These are phyloP conservation scores for Stylonectria norvegica DNA, from an alignment of 2,329 filamentous ascomycete species.

Conservation along the genomic window DNA sequence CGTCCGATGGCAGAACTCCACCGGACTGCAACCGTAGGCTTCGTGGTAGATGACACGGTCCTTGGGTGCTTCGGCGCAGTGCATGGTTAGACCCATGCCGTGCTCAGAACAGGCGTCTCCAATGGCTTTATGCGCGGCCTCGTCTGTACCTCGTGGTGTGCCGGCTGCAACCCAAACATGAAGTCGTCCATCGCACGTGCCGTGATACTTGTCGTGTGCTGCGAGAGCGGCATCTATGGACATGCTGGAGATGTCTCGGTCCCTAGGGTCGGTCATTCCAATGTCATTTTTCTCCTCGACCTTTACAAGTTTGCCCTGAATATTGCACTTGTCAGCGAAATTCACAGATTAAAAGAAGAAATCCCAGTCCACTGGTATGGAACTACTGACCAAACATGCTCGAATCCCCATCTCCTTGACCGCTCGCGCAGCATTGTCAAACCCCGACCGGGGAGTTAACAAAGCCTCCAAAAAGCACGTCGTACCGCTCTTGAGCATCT, in stretches of 20 bases:
- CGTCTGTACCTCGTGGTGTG: slow-evolving; percentile 43
- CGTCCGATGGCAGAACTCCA: slow-evolving; percentile 40
- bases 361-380: neutral
- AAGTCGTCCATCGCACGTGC: slow-evolving; percentile 36
- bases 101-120: slow-evolving; percentile 37
- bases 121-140: slow-evolving; percentile 38
- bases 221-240: slow-evolving; percentile 15
- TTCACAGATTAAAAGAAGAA: neutral
- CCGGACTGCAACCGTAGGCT: slow-evolving; percentile 40
- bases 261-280: slow-evolving; percentile 5
- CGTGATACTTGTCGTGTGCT: slow-evolving; percentile 25
- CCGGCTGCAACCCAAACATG: slow-evolving; percentile 47
- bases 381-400: slow-evolving; percentile 14
- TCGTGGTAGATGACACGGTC: slow-evolving; percentile 37
- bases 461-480: slow-evolving; percentile 52
- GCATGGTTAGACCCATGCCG: slow-evolving; percentile 44
- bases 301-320: slow-evolving; percentile 9
- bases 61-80: slow-evolving; percentile 42
- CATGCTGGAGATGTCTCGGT: slow-evolving; percentile 7
- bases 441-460: slow-evolving; percentile 32
- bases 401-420: slow-evolving; percentile 17
- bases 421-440: slow-evolving; percentile 15
- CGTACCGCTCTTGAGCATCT: slow-evolving; percentile 49
- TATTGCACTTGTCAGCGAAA: neutral
- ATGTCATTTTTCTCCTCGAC: slow-evolving; percentile 1